Conservation (phyloP, 2,329 filamentous ascomycete species). For the Exophiala xenobiotica region DNA sequence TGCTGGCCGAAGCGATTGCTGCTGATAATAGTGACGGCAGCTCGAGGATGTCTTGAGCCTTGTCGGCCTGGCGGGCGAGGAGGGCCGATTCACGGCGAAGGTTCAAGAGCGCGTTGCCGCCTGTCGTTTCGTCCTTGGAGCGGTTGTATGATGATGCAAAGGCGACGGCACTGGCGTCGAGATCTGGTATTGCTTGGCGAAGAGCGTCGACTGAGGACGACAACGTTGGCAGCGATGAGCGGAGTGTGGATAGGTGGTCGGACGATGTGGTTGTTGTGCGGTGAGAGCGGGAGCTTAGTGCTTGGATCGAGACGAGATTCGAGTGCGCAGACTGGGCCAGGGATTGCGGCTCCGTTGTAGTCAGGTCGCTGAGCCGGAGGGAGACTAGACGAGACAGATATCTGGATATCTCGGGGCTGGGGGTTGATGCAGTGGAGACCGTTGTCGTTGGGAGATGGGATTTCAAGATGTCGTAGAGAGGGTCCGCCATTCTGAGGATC, state of each 20-base stretch:
- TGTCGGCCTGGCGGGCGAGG: slow-evolving; percentile 81
- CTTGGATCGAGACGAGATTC: slow-evolving; percentile 77
- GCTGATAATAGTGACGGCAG: slow-evolving; percentile 82
- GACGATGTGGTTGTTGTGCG: slow-evolving; percentile 79
- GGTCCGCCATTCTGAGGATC: slow-evolving; percentile 63
- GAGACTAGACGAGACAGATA: slow-evolving; percentile 79
- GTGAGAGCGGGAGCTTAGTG: slow-evolving; percentile 85
- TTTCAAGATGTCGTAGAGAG: slow-evolving; percentile 70
- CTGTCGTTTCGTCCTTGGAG: slow-evolving; percentile 45
- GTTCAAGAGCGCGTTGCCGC: slow-evolving; percentile 67
- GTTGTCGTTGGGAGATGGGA: slow-evolving; percentile 54
- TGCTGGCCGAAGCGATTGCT: slow-evolving; percentile 51
- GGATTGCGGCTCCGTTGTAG: slow-evolving; percentile 71
- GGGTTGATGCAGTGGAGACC: slow-evolving; percentile 40
- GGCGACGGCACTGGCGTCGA: slow-evolving; percentile 73
- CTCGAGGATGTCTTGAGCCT: slow-evolving; percentile 86
- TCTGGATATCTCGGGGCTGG: slow-evolving; percentile 44
- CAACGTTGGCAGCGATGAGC: slow-evolving; percentile 68
- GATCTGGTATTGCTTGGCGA: slow-evolving; percentile 68
- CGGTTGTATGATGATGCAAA: slow-evolving; percentile 85
- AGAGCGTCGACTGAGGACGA: slow-evolving; percentile 66
- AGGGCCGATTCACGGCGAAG: slow-evolving; percentile 76
- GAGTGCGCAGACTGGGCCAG: slow-evolving; percentile 81
- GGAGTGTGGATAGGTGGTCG: slow-evolving; percentile 71
- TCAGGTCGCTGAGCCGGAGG: slow-evolving; percentile 70